These are phyloP conservation scores for Oryza punctata DNA, from an alignment of 176 grass and related monocot species.

Conservation along the genomic window DNA sequence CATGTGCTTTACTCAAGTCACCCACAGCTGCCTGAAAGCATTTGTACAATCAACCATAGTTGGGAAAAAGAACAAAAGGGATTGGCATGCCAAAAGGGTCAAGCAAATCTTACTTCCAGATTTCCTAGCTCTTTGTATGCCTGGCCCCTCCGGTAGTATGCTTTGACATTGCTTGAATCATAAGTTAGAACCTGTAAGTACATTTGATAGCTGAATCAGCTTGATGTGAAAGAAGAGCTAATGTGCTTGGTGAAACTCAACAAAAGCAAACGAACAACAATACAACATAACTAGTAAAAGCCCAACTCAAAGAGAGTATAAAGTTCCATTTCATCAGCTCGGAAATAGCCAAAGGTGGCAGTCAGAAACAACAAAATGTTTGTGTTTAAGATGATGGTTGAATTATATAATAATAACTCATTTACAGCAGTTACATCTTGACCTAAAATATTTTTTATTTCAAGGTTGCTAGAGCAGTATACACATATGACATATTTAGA, in stretches of 20 bases:
- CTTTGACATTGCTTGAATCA: slow-evolving; percentile 88
- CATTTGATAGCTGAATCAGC: slow-evolving; percentile 30
- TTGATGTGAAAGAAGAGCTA: neutral
- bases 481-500: neutral
- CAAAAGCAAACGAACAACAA: neutral
- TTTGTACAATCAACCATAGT: slow-evolving; percentile 33
- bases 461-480: neutral
- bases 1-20: slow-evolving; percentile 81
- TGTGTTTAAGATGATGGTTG: neutral
- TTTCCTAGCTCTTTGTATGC: slow-evolving; percentile 86
- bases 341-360: slow-evolving; percentile 21
- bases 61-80: neutral
- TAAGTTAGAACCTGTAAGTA: slow-evolving; percentile 71
- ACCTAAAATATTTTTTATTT: neutral
- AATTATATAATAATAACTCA: neutral
- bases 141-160: slow-evolving; percentile 94
- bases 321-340: slow-evolving; percentile 3
- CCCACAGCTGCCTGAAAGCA: slow-evolving; percentile 74
- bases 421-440: neutral
- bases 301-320: neutral
- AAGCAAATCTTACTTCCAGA: slow-evolving; percentile 60
- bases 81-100: neutral
- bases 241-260: neutral
- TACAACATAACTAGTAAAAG: neutral
- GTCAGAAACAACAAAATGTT: slow-evolving; percentile 6